These are phyloP conservation scores for Kwoniella sp. DNA, from an alignment of 768 basidiomycete genomes.

Conservation along the genomic window DNA sequence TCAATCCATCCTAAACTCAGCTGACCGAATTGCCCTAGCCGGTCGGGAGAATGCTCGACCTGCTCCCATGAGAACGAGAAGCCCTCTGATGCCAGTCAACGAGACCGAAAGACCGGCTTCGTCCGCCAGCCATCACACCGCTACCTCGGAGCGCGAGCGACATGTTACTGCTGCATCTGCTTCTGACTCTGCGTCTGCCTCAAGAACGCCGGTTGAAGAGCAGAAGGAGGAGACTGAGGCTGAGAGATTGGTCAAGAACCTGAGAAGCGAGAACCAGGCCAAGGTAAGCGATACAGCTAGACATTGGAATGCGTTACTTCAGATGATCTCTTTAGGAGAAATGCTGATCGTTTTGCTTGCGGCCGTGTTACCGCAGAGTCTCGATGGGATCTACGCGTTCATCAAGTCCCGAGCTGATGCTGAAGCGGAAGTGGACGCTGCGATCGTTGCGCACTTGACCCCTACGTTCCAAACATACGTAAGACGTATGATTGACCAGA, in stretches of 20 bases:
- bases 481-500: conserved; percentile 37
- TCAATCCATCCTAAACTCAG: too few relatives aligned
- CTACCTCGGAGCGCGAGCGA: conserved; percentile 7
- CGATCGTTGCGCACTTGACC: conserved; percentile 31
- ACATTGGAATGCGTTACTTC: background rate
- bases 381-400: conserved; percentile 91
- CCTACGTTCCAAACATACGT: conserved; percentile 43
- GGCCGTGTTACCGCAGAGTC: too few relatives aligned
- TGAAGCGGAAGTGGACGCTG: conserved; percentile 42
- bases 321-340: too few relatives aligned
- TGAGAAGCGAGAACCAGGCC: conserved; percentile 74
- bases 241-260: conserved; percentile 75
- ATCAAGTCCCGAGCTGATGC: conserved; percentile 76
- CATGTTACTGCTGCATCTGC: background rate
- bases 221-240: conserved; percentile 65
- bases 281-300: conserved; percentile 38
- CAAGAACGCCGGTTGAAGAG: background rate
- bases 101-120: conserved; percentile 13
- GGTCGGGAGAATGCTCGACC: conserved; percentile 20
- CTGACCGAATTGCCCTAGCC: conserved; percentile 6
- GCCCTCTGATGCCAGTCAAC: conserved; percentile 14
- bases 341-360: background rate
- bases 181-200: conserved; percentile 7
- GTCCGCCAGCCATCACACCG: conserved; percentile 7
- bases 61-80: conserved; percentile 4